Evolutionary conservation across 129 eudicot genomes (phyloP).

Genomic region (Flaveria sonorensis): DNA sequence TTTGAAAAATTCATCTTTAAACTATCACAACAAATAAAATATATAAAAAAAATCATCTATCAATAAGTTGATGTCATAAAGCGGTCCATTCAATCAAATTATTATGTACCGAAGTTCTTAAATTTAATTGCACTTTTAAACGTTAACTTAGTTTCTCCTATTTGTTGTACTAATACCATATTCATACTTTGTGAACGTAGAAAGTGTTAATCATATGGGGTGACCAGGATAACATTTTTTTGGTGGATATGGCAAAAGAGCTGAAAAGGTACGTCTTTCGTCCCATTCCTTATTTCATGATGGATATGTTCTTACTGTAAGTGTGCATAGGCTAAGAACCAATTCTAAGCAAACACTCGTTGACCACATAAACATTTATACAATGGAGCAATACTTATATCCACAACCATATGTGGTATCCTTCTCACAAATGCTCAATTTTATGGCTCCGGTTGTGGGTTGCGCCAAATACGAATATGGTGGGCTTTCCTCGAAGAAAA

Average conservation of each 20-base stretch:
- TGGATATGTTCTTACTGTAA: neutral
- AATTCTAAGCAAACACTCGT: too few relatives aligned
- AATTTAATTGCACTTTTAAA: neutral
- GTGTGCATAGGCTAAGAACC: neutral
- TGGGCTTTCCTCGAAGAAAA: too few relatives aligned
- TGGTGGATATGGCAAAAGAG: conserved; percentile 58
- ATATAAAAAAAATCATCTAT: neutral
- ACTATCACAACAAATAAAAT: too few relatives aligned
- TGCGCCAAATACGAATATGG: too few relatives aligned
- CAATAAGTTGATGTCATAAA: neutral
- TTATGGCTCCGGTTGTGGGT: too few relatives aligned
- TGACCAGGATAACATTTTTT: conserved; percentile 65
- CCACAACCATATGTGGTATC: too few relatives aligned
- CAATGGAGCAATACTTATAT: too few relatives aligned
- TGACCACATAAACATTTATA: too few relatives aligned
- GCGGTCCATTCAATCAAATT: neutral
- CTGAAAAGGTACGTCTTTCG: conserved; percentile 54
- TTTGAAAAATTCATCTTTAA: too few relatives aligned
- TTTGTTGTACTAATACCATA: neutral
- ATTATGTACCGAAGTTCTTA: neutral
- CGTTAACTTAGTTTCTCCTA: neutral
- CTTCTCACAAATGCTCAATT: too few relatives aligned
- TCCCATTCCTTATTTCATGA: neutral
- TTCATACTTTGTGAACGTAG: conserved; percentile 31
- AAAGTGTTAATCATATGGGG: conserved; percentile 82